Base-by-base conservation (phyloP, 495 filamentous ascomycete species). In the Neurospora intermedia region DNA sequence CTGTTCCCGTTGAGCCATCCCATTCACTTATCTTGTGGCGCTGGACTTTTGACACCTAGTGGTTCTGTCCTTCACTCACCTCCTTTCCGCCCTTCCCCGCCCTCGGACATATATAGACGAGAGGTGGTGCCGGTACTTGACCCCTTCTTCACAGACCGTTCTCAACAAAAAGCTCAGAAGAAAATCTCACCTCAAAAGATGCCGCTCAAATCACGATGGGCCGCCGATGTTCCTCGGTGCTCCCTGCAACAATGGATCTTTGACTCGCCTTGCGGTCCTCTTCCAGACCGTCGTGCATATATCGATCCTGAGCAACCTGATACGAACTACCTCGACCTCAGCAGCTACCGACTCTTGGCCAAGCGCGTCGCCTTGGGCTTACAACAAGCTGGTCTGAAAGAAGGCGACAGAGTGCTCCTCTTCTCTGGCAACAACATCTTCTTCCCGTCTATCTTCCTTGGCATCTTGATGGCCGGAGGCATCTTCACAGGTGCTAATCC, bases 401-500 rank as follows among this genome's bases (percentile, higher is more conserved):
- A 81, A 0, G 92, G 91, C 39, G 93, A 94, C 76, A 87, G 92
- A 8, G 89, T 96, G 5, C 84, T 96, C 20, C 84, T 93, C 20
- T 93, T 89, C 80, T 90, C 90, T 3, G 86, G 86, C 35, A 94
- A 94, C 78, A 87, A 88, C 75, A 79, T 96, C 69, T 93, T 90
- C 84, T 93, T 91, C 78, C 90, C 93, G 0, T 84, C 89, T 11
- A 80, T 93, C 2, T 88, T 94, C 75, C 83, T 93, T 76, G 93
- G 92, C 18, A 84, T 91, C 31, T 83, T 92, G 43, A 92, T 92
- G 85, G 91, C 93, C 0, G 92, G 93, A 5, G 92, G 91, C 6
- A 85, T 94, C 71, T 95, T 94, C 80, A 89, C 89, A 18, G 93
- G 92, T 31, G 92, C 92, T 6, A 94, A 94, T 74, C 93, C 93